Base-by-base conservation (phyloP, 257 asterid species). In the Coffea eugenioides region DNA sequence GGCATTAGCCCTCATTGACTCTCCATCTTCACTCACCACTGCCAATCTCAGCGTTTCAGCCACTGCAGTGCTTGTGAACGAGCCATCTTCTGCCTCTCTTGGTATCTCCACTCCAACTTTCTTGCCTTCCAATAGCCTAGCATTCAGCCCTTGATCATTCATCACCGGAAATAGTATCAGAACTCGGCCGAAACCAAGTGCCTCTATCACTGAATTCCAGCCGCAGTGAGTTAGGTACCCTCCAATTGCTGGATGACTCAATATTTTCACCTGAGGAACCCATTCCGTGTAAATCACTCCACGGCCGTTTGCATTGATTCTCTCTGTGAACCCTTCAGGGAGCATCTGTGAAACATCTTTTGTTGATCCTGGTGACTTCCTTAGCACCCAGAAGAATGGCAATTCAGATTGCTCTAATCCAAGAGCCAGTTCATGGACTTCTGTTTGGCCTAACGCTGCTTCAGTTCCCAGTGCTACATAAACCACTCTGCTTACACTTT, bases 391-490 rank as follows among this genome's bases (percentile, higher is more conserved):
- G 52, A 95, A 85, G 89, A 93, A 95, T 2, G 97, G 97, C 57
- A 92, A 49, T 1, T 89, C 90, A 43, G 89, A 84, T 69, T 88
- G 84, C 83, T 89, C 97, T 56, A 95, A 76, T 15, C 99, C 98
- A 65, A 51, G 57, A 51, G 98, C 99, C 34, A 95, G n/a, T n/a
- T 88, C 88, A 0, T 82, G 84, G 75, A 85, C 67, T 79, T 93
- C 94, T 64, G 74, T 72, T 78, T 84, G 74, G 68, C 88, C 71
- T 39, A 90, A 46, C 57, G 86, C 79, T 62, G 89, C 97, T 84
- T 95, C 99, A 52, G 94, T 92, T 59, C 99, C 99, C 15, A 93
- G 88, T 34, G 99, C 99, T 69, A 88, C 97, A 68, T 93, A 94
- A 3, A 94, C 88, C 39, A 89, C 86, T 8, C 94, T 86, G 20